Base-by-base conservation (phyloP, 2,329 filamentous ascomycete genomes). In the Fusarium chaquense region DNA sequence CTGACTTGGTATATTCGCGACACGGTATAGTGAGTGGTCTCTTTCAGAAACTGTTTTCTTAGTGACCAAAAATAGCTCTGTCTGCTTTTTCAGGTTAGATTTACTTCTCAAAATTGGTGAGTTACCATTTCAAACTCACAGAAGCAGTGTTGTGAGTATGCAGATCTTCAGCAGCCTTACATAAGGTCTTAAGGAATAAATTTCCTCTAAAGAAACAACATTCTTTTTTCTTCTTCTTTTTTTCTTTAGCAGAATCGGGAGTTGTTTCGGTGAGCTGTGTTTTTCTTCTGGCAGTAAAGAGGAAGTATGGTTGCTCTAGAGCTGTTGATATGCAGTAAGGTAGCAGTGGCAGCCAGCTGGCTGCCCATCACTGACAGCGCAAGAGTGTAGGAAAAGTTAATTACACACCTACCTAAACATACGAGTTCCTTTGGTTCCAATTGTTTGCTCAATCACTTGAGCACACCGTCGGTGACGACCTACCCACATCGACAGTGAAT, bases 321-420 rank as follows among this genome's bases (percentile, higher is more conserved):
- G 15, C n/a, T 46, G 43, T 47, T 67, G 50, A 33, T 44, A 22
- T 44, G 35, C n/a, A 45, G n/a, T 16, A 32, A 32, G 41, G 15
- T 67, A 20, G 20, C 63, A 63, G 65, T 67, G 52, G 43, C 64
- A 47, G 36, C 35, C 65, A 55, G 53, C 45, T 54, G 44, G 35
- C 33, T 32, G 5, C 8, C 33, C 20, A 28, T 28, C 24, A 28
- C 15, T n/a, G 22, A 26, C 28, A 20, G 38, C 24, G 18, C 20
- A 41, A 43, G 15, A 52, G 9, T 13, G 36, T 28, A 22, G 24
- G 15, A 15, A 24, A 35, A 41, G 6, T 12, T 28, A 35, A 12
- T 24, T 43, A 15, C 22, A 50, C 30, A 6, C n/a, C n/a, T 40
- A 13, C 15, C 33, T 6, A 35, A 35, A 13, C 6, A 10, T 5